Percentiles rank a stretch among this genome's conserved stretches.
Conservation (phyloP, 2,329 filamentous ascomycete species). For the Venturiaceae sp. region DNA sequence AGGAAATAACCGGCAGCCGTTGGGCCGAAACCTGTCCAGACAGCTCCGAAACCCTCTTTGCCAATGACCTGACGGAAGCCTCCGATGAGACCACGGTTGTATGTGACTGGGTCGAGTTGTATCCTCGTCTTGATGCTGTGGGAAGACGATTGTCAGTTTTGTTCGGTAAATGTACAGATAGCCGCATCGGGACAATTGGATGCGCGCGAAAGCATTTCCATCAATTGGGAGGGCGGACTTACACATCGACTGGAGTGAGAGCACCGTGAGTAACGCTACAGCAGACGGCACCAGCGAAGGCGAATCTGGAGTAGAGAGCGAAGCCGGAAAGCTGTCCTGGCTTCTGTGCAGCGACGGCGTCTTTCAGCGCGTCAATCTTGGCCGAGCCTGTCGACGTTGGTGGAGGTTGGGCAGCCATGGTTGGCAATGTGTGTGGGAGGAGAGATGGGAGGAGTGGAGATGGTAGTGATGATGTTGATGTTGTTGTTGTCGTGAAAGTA, state of each 20-base stretch:
- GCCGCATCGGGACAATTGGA: background rate
- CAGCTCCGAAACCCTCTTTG: constrained; percentile 76
- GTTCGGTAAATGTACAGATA: constrained; percentile 1
- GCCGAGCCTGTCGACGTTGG: constrained; percentile 38
- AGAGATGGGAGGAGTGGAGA: background rate
- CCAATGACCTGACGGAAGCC: constrained; percentile 78
- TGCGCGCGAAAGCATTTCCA: background rate
- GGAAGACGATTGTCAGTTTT: background rate
- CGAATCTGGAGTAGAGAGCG: constrained; percentile 87
- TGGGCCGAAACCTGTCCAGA: constrained; percentile 77
- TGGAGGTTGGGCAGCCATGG: constrained; percentile 33
- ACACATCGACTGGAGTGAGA: constrained; percentile 99
- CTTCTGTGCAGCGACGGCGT: constrained; percentile 32
- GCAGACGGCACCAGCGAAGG: constrained; percentile 94
- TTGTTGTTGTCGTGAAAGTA: background rate
- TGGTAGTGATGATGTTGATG: background rate
- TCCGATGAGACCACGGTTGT: constrained; percentile 80
- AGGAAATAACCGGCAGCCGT: constrained; percentile 89
- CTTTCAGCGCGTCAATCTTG: constrained; percentile 44
- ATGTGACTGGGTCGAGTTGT: constrained; percentile 81
- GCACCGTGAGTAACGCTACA: constrained; percentile 96
- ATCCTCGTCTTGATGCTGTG: constrained; percentile 87
- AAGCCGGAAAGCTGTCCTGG: constrained; percentile 52
- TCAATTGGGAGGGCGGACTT: constrained; percentile 39
- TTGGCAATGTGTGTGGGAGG: constrained; percentile 10